Percentiles rank a stretch among this genome's conserved stretches.
phyloP scores from a whole-genome alignment of 2,329 filamentous ascomycete species.

The Fusarium luffae region DNA sequence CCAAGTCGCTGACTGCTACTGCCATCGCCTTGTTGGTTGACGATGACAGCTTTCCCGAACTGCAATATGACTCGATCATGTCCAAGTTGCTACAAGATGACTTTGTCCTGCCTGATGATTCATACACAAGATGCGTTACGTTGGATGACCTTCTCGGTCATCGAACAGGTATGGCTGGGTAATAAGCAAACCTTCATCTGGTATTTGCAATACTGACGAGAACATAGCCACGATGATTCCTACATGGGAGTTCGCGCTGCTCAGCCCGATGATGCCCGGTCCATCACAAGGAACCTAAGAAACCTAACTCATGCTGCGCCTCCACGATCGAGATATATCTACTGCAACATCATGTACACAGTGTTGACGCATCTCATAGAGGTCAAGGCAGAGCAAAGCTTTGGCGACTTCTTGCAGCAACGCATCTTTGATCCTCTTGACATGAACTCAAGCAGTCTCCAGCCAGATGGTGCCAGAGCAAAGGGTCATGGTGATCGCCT shows the following conservation, averaged over 20 bases:
- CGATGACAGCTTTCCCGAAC: neutral
- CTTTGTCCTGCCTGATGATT: slow-evolving; percentile 3
- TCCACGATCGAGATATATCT: neutral
- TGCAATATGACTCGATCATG: neutral
- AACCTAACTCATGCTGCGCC: slow-evolving; percentile 4
- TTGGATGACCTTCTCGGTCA: slow-evolving; percentile 19
- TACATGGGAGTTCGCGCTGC: slow-evolving; percentile 4
- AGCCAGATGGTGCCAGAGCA: neutral
- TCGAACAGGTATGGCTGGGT: slow-evolving; percentile 15
- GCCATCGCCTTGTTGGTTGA: neutral
- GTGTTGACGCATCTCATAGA: slow-evolving; percentile 3
- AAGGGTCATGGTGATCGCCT: neutral
- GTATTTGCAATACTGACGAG: accelerated
- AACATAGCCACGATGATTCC: slow-evolving; percentile 1
- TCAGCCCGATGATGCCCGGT: neutral
- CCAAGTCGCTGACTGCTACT: slow-evolving; percentile 1
- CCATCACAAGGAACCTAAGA: slow-evolving; percentile 12
- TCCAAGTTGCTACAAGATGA: slow-evolving; percentile 10
- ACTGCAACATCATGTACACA: slow-evolving; percentile 31
- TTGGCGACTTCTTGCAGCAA: neutral
- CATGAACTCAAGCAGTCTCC: slow-evolving; percentile 11
- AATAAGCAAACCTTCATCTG: accelerated
- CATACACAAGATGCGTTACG: neutral
- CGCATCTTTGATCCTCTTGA: neutral
- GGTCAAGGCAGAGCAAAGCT: neutral